These are phyloP conservation scores for Bryum argenteum DNA, from an alignment of 225 moss, liverwort and hornwort species.

Conservation along the genomic window DNA sequence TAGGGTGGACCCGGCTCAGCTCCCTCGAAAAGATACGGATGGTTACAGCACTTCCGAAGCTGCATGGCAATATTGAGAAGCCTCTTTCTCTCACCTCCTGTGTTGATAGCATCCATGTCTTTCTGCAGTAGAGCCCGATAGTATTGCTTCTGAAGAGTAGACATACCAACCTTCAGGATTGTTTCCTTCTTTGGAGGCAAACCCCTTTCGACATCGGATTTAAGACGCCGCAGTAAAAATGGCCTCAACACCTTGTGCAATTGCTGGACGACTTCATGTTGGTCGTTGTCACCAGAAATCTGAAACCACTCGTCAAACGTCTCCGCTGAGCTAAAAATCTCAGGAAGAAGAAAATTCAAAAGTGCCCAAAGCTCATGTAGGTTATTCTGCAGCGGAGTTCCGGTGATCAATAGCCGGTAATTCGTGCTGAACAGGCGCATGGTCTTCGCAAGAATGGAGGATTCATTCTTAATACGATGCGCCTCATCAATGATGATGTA, in stretches of 20 bases:
- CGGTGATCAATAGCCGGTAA: constrained; percentile 89
- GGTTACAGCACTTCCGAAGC: constrained; percentile 96
- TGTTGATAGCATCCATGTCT: constrained; percentile 97
- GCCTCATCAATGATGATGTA: constrained; percentile 99
- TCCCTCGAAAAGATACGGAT: constrained; percentile 98
- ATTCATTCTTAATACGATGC: constrained; percentile 98
- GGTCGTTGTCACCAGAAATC: constrained; percentile 96
- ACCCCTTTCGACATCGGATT: constrained; percentile 97
- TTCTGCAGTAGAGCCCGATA: constrained; percentile 97
- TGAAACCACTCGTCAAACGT: constrained; percentile 99
- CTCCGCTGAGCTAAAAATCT: constrained; percentile 96
- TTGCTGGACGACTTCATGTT: constrained; percentile 98
- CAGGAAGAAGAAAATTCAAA: constrained; percentile 90
- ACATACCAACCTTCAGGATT: constrained; percentile 98
- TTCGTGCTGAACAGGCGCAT: constrained; percentile 96
- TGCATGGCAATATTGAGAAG: constrained; percentile 99
- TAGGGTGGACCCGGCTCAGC: constrained; percentile 97
- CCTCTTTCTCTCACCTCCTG: constrained; percentile 94
- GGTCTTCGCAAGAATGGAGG: constrained; percentile 93
- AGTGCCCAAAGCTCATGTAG: constrained; percentile 98
- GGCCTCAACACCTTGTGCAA: constrained; percentile 95
- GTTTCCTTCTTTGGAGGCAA: constrained; percentile 97
- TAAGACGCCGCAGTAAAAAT: constrained; percentile 89
- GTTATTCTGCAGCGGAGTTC: constrained; percentile 98
- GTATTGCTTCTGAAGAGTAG: constrained; percentile 92